phyloP scores from a whole-genome alignment of 2,329 filamentous ascomycete species.

The Dendryphion nanum region DNA sequence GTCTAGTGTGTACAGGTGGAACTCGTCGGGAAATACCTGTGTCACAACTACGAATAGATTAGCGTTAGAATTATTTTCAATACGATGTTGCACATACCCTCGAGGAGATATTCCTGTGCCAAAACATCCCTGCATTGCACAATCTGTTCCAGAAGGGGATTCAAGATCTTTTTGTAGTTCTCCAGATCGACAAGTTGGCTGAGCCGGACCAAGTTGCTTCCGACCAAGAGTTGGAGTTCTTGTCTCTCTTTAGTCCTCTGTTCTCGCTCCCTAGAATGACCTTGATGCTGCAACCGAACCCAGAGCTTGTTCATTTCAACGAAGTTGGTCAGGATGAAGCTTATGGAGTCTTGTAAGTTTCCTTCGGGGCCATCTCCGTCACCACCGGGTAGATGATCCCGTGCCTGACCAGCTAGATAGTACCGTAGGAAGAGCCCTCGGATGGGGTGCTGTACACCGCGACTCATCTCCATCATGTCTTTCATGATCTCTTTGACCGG shows the following conservation, averaged over 20 bases:
- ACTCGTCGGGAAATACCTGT: constrained; percentile 98
- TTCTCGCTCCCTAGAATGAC: constrained; percentile 91
- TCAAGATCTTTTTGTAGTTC: constrained; percentile 89
- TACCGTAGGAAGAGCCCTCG: constrained; percentile 93
- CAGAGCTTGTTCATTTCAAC: constrained; percentile 99
- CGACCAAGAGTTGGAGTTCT: constrained; percentile 91
- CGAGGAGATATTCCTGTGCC: constrained; percentile 93
- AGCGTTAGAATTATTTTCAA: too few relatives aligned
- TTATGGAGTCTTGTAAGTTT: constrained; percentile 95
- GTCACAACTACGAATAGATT: constrained; percentile 71
- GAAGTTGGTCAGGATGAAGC: constrained; percentile 96
- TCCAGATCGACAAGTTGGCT: constrained; percentile 96
- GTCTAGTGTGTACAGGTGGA: constrained; percentile 93
- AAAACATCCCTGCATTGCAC: constrained; percentile 96
- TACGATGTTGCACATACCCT: constrained; percentile 53
- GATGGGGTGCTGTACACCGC: constrained; percentile 94
- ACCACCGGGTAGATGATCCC: constrained; percentile 80
- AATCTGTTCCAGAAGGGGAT: constrained; percentile 89
- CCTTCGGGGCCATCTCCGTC: constrained; percentile 89
- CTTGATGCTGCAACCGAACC: constrained; percentile 96
- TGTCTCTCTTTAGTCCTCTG: constrained; percentile 91
- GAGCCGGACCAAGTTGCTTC: constrained; percentile 90
- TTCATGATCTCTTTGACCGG: constrained; percentile 99
- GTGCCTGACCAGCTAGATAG: constrained; percentile 91
- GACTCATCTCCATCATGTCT: constrained; percentile 99